Evolutionary conservation across 1,284 basidiomycete genomes (phyloP), one percentile per base, ranked within the genome.

Genomic region (Apiotrichum brassicae): DNA sequence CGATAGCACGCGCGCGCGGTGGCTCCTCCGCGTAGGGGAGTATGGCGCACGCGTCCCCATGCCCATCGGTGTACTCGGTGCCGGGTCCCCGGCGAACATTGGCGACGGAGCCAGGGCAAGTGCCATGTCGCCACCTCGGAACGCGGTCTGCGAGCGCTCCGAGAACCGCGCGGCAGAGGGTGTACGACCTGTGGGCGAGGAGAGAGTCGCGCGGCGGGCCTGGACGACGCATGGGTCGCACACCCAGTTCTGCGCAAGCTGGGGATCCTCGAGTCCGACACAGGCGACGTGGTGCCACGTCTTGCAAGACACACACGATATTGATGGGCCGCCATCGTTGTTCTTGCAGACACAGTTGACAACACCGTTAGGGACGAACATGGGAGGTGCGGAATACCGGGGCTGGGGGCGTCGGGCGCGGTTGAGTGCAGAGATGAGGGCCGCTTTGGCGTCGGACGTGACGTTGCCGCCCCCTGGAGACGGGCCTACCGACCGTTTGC

Each of bases 51-150:
- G 51, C 0, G 47, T 46, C 19, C 60, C 51, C 32, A 52, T 57
- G 4, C 24, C 24, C 26, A 42, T 32, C 26, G 40, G 40, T 18
- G 40, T 42, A 3, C 18, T n/a, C 19, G 24, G 40, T 14, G 49
- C 47, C 22, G 48, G 49, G 22, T 59, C 48, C 34, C 49, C 54
- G 7, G 54, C 55, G 50, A 70, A 69, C 60, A 69, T 65, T 2
- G 69, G 69, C 16, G 68, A 70, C 16, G 69, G 69, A 2, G 68
- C 68, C 3, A 71, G 57, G 4, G 69, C 69, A 26, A 71, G 58
- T n/a, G 61, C 58, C 44, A 60, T 36, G 47, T 69, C 58, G 18
- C 40, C 40, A 28, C 63, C 63, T 25, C 65, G 63, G 58, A 68
- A 66, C 2, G 66, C 68, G 4, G 62, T 59, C n/a, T 48, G 47